A percentile compares a stretch with the other conserved stretches of the same genome.
These are phyloP conservation scores for Clonostachys chloroleuca DNA, from an alignment of 2,329 filamentous ascomycete genomes.

Conservation along the genomic window DNA sequence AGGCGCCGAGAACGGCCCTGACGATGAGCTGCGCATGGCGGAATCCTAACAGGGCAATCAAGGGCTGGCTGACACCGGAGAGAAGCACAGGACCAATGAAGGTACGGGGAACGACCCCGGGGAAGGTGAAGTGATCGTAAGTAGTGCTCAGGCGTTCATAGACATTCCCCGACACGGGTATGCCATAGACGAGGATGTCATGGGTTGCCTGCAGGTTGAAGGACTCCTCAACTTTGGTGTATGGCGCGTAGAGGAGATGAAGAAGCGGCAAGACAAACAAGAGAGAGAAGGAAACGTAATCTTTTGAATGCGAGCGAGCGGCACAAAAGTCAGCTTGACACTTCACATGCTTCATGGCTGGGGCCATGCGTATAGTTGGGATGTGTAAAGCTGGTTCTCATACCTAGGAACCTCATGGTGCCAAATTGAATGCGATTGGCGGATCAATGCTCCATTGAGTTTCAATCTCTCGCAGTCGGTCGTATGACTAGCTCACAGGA, in stretches of 20 bases:
- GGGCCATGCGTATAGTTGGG: no score
- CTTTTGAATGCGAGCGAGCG: slow-evolving; percentile 5
- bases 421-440: not conserved
- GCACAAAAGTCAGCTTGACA: no score
- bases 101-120: slow-evolving; percentile 85
- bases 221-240: slow-evolving; percentile 97
- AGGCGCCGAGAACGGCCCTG: slow-evolving; percentile 70
- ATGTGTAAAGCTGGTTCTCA: not conserved
- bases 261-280: slow-evolving; percentile 55
- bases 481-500: not conserved
- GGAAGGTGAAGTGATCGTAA: slow-evolving; percentile 90
- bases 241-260: slow-evolving; percentile 73
- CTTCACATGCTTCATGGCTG: no score
- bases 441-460: no score
- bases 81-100: slow-evolving; percentile 80
- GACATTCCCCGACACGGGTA: slow-evolving; percentile 46
- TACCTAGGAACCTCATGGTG: slow-evolving; percentile 14
- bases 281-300: slow-evolving; percentile 14
- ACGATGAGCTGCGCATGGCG: slow-evolving; percentile 58
- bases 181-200: slow-evolving; percentile 80
- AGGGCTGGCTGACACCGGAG: slow-evolving; percentile 65
- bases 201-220: slow-evolving; percentile 95
- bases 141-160: slow-evolving; percentile 48
- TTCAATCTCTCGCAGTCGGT: no score
- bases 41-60: slow-evolving; percentile 53